Percentiles rank a stretch among this genome's conserved stretches.
Conservation (phyloP, 192 early-diverging fungal genomes). For the Spizellomyces punctatus region DNA sequence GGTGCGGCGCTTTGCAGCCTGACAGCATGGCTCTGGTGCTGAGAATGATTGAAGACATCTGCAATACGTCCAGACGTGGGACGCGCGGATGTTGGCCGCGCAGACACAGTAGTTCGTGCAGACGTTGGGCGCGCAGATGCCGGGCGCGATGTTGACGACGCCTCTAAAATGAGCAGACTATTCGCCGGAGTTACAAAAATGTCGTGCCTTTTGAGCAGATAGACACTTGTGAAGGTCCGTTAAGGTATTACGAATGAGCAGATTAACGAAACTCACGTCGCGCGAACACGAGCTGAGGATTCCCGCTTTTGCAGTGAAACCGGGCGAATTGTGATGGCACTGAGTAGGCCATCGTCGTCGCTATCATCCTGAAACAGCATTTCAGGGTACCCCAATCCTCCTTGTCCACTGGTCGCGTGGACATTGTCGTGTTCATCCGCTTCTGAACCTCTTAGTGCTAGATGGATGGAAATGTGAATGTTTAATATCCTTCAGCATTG, state of each 20-base stretch:
- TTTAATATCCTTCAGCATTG: too few species aligned
- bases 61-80: constrained; percentile 30
- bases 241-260: background rate
- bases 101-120: constrained; percentile 2
- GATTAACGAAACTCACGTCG: constrained; percentile 22
- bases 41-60: constrained; percentile 6
- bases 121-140: constrained; percentile 35
- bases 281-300: constrained; percentile 39
- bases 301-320: constrained; percentile 47
- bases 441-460: too few species aligned
- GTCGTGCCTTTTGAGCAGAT: too few species aligned
- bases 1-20: constrained; percentile 23
- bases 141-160: constrained; percentile 22
- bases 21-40: constrained; percentile 4
- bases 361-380: background rate
- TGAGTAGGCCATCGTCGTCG: constrained; percentile 34
- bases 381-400: too few species aligned
- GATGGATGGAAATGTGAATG: too few species aligned
- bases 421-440: constrained; percentile 11
- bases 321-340: constrained; percentile 49
- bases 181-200: too few species aligned
- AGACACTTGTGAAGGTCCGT: background rate
- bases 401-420: background rate
- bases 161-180: background rate
- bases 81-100: constrained; percentile 35